These are phyloP conservation scores for Thermochaetoides thermophila DNA, from an alignment of 495 filamentous ascomycete species.

Conservation along the genomic window DNA sequence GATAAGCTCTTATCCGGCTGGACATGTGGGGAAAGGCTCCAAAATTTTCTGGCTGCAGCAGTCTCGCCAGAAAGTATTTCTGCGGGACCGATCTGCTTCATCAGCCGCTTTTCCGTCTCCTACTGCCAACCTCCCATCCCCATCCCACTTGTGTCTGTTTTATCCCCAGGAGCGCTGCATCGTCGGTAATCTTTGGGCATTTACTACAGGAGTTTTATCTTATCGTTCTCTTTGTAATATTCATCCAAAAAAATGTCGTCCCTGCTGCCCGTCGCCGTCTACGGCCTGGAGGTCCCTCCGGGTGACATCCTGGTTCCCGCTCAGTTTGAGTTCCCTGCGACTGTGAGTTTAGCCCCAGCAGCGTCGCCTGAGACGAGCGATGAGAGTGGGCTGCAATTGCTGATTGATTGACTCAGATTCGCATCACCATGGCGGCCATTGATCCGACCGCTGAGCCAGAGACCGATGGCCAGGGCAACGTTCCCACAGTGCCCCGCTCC, in stretches of 20 bases:
- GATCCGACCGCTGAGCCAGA: conserved; percentile 70
- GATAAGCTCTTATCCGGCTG: conserved; percentile 16
- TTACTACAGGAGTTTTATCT: no score
- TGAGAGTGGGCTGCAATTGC: neutral
- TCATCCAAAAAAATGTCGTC: conserved; percentile 12
- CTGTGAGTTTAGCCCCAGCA: conserved; percentile 42
- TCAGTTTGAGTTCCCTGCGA: conserved; percentile 57
- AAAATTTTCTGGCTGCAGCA: conserved; percentile 11
- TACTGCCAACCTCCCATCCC: conserved; percentile 1
- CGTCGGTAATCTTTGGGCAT: neutral
- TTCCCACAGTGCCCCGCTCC: conserved; percentile 50
- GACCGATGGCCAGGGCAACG: conserved; percentile 44
- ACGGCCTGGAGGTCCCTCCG: conserved; percentile 74
- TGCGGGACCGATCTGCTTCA: conserved; percentile 6
- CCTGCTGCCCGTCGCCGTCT: conserved; percentile 62
- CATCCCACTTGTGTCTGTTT: neutral
- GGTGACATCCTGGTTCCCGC: conserved; percentile 64
- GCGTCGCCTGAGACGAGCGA: no score
- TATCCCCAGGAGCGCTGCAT: no score
- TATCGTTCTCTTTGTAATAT: neutral
- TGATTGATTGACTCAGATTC: conserved; percentile 46
- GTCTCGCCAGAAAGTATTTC: conserved; percentile 8
- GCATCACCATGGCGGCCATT: conserved; percentile 95
- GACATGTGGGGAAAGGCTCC: conserved; percentile 7
- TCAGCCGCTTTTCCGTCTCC: neutral